phyloP scores from a whole-genome alignment of 331 rosid genomes.

The Saraca asoca region DNA sequence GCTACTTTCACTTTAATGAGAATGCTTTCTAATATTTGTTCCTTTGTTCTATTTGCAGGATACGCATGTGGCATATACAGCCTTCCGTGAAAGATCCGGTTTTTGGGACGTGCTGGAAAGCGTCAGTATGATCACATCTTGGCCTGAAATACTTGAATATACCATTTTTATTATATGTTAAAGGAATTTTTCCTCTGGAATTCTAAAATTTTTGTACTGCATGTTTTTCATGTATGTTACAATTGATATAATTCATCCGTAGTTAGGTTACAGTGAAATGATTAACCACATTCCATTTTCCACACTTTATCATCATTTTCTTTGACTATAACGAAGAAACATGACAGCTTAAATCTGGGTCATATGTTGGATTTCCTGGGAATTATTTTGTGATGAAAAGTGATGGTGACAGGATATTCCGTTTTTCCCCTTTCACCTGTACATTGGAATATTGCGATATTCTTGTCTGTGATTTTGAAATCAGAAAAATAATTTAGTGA shows the following conservation, averaged over 20 bases:
- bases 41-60: slow-evolving; percentile 32
- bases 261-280: neutral
- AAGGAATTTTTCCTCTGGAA: slow-evolving; percentile 6
- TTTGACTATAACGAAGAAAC: no score
- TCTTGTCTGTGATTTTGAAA: slow-evolving; percentile 2
- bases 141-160: slow-evolving; percentile 17
- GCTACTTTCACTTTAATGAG: no score
- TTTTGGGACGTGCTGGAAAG: slow-evolving; percentile 24
- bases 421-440: no score
- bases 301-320: no score
- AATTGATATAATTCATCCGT: slow-evolving; percentile 13
- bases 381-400: no score
- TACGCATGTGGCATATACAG: slow-evolving; percentile 3
- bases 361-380: no score
- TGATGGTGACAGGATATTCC: no score
- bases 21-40: no score
- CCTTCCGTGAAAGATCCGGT: slow-evolving; percentile 31
- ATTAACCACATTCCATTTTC: no score
- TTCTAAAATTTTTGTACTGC: neutral
- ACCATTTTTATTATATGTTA: slow-evolving; percentile 22
- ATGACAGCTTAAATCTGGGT: no score
- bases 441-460: neutral
- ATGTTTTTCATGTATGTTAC: slow-evolving; percentile 21
- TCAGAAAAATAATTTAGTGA: slow-evolving; percentile 19
- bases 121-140: slow-evolving; percentile 26